Evolutionary conservation across 495 filamentous ascomycete species (phyloP), one percentile per base, ranked within the genome.

Genomic region (Penicillium daleae): DNA sequence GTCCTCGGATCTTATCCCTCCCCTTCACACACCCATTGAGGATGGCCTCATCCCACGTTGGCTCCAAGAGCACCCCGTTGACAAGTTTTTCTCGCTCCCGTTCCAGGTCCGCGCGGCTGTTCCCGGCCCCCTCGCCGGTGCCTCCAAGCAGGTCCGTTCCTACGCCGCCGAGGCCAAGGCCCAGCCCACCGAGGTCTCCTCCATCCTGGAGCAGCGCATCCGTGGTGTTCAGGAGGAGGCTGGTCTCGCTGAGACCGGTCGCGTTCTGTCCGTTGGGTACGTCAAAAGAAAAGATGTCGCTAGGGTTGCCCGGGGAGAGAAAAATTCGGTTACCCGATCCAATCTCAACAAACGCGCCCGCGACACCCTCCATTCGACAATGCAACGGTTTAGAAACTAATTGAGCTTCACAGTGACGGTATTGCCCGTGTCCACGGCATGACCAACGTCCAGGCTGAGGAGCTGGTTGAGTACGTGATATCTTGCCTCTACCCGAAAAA

Each of bases 351-450:
- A 74, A 74, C 57, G 32, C 68, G 66, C 65, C 64, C 64, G 50
- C 60, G 24, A 49, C 19, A 58, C 33, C 57, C 63, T 32, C 51
- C 57, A 64, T 56, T 50, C 63, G 52, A 66, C 56, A 33, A 24
- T 22, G 0, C 17, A 37, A 44, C 53, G 59, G 69, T 39, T 21
- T 4, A 61, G 46, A 67, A 66, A 69, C 70, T 72, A 33, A 71
- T 64, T 37, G 62, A 64, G 22, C 56, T 57, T 46, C 61, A 75
- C 63, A 99, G 95, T 93, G 95, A 99, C 83, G 95, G 95, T 97
- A 99, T 99, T 76, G 95, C 95, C 78, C 93, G 96, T 91, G 95
- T 99, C 68, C 93, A 99, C 80, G 95, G 95, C 77, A 96, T 99
- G 92, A 91, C 85, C 90, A 98, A 98, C 80, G 95, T 99, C 83